These are phyloP conservation scores for Cladobotryum protrusum DNA, from an alignment of 2,329 filamentous ascomycete species.

Conservation along the genomic window DNA sequence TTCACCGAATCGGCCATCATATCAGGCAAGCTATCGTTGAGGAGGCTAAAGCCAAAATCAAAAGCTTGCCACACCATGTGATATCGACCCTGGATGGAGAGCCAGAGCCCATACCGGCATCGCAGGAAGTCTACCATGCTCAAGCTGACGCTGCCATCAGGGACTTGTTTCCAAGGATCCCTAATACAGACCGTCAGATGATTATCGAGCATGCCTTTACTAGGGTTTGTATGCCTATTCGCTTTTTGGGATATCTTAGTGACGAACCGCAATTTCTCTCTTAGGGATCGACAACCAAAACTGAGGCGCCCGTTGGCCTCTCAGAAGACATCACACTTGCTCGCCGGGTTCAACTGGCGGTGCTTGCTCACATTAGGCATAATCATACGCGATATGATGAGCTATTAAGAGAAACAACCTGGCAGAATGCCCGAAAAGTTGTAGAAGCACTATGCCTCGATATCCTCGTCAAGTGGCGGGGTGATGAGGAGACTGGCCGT, in stretches of 20 bases:
- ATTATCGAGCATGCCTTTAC: constrained; percentile 59
- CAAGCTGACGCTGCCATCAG: constrained; percentile 57
- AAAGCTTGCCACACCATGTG: constrained; percentile 19
- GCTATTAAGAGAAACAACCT: constrained; percentile 51
- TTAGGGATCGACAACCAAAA: constrained; percentile 46
- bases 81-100: constrained; percentile 21
- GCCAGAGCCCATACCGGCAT: constrained; percentile 54
- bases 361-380: constrained; percentile 61
- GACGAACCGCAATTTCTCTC: constrained; percentile 13
- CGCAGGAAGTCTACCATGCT: constrained; percentile 53
- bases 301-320: constrained; percentile 52
- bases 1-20: constrained; percentile 56
- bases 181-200: constrained; percentile 55
- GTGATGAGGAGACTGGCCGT: constrained; percentile 61
- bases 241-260: not conserved
- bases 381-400: constrained; percentile 61
- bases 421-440: constrained; percentile 53
- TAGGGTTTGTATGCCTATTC: constrained; percentile 40
- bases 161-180: constrained; percentile 60
- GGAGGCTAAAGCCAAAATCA: constrained; percentile 37
- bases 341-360: constrained; percentile 58
- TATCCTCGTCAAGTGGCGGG: constrained; percentile 64
- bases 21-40: constrained; percentile 54
- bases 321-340: constrained; percentile 50
- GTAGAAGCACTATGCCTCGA: constrained; percentile 58